Base-by-base conservation (phyloP, 768 basidiomycete species). In the Boletus eberwhitei region DNA sequence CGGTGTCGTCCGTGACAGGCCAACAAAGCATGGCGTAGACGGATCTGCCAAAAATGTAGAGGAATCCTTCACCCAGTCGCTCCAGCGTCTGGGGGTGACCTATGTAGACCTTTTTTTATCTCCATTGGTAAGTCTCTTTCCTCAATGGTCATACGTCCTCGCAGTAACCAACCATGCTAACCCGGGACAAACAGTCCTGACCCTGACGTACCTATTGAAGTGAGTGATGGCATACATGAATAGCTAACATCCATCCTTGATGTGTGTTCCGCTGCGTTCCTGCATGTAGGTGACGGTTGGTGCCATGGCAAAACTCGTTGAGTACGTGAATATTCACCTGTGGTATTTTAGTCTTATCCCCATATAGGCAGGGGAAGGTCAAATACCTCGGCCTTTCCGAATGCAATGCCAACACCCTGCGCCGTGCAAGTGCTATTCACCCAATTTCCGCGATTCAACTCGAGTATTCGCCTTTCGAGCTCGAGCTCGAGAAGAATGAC, bases 381-480 rank as follows among this genome's bases (percentile, higher is more conserved):
- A 77, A 75, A 50, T 74, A 79, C 62, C 59, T 84, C 11, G 81
- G 83, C 1, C 74, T 84, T 40, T 82, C 79, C 21, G 83, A 84
- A 60, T 68, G 74, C 52, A 78, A 78, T 3, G 71, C 76, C 1
- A 52, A 55, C 4, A 77, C 79, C 2, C 70, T 84, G 24, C 76
- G 79, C 24, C 76, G 82, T 16, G 82, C 81, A 12, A 75, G 74
- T 37, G 74, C 75, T 8, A 64, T 82, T 11, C 81, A 82, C 48
- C 79, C 79, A 8, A 80, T 82, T 31, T 53, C 78, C 1, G 76
- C 77, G 0, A 64, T 82, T 11, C 77, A 82, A 64, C 70, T 80
- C 31, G 79, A 82, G 54, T 82, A 80, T 58, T 79, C 78, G 0
- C 75, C 80, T 2, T 79, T 81, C 60, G 73, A 71, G 4, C 69